Base-by-base conservation (phyloP, 2,329 filamentous ascomycete genomes). In the Nigrograna mackinnonii region DNA sequence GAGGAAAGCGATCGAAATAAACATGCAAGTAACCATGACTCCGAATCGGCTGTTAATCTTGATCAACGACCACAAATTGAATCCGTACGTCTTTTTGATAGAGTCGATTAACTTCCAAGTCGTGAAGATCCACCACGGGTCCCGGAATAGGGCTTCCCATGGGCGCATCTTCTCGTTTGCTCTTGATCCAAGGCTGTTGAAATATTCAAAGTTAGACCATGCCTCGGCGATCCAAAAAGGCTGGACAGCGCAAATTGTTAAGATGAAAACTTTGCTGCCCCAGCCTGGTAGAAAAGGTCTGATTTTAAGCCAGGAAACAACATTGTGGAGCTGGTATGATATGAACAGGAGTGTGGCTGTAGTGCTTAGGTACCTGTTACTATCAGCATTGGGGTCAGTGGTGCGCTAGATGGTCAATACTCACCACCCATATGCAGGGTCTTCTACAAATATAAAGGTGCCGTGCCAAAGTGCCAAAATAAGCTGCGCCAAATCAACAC, bases 111-210 rank as follows among this genome's bases (percentile, higher is more conserved):
- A 46, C 32, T 56, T 60, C 58, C 57, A 66, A 1, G 64, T 66
- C 1, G 62, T 67, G 28, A 65, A 67, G 12, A 67, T 67, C 64
- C 64, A 67, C 64, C 62, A 67, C 1, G 63, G 63, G 19, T 66
- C 63, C 5, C 63, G 56, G 5, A 46, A 30, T 5, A 67, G 46
- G 2, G 64, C 64, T 49, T 67, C 64, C 49, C 50, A 67, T 2
- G 64, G 62, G 3, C 64, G 46, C 47, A 56, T 64, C 4, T 42
- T 55, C 6, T 52, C 45, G 24, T 66, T 67, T 13, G 47, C 59
- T 6, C 54, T 45, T 9, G 56, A 59, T 4, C 64, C 62, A 2
- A 67, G 50, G 3, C 48, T 46, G 33, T 67, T 67, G 51, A 67
- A 67, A 50, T 67, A 67, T 13, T 50, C 48, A 22, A 63, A 67